phyloP scores from a whole-genome alignment of 2,329 filamentous ascomycete species.

The Paecilomyces variotii region DNA sequence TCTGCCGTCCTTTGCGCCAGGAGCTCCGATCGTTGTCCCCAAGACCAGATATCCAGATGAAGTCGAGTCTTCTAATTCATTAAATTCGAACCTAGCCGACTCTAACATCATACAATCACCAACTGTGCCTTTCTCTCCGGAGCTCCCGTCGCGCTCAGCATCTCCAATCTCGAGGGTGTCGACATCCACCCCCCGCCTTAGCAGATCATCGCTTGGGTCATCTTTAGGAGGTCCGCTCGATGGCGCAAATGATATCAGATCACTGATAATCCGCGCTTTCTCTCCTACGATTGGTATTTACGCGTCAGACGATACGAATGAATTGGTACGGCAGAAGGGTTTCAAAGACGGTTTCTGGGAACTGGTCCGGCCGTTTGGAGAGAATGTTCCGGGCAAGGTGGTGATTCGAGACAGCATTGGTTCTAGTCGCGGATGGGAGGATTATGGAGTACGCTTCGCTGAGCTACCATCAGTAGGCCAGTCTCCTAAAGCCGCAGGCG shows the following conservation, averaged over 20 bases:
- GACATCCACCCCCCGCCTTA: constrained; percentile 44
- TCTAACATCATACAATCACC: constrained; percentile 49
- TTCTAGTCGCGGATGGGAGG: constrained; percentile 72
- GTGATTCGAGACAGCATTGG: constrained; percentile 86
- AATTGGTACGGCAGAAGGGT: constrained; percentile 73
- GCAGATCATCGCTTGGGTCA: constrained; percentile 37
- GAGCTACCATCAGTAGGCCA: constrained; percentile 50
- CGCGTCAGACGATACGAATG: constrained; percentile 78
- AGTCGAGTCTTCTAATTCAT: constrained; percentile 43
- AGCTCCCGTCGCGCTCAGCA: constrained; percentile 58
- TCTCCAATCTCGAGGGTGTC: constrained; percentile 57
- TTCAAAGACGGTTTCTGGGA: constrained; percentile 75
- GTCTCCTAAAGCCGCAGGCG: constrained; percentile 24
- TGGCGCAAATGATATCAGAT: constrained; percentile 48
- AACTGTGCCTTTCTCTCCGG: constrained; percentile 47
- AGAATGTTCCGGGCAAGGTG: constrained; percentile 78
- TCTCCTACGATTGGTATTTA: constrained; percentile 83
- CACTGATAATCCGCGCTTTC: constrained; percentile 72
- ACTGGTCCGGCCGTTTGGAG: constrained; percentile 82
- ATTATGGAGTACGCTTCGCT: constrained; percentile 83
- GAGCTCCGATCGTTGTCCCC: constrained; percentile 52
- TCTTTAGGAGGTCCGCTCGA: constrained; percentile 47
- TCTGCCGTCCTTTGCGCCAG: constrained; percentile 61
- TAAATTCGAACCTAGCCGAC: constrained; percentile 41
- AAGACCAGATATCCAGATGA: constrained; percentile 50